Base-by-base conservation (phyloP, 306 rosid species). In the Inga leiocalycina region DNA sequence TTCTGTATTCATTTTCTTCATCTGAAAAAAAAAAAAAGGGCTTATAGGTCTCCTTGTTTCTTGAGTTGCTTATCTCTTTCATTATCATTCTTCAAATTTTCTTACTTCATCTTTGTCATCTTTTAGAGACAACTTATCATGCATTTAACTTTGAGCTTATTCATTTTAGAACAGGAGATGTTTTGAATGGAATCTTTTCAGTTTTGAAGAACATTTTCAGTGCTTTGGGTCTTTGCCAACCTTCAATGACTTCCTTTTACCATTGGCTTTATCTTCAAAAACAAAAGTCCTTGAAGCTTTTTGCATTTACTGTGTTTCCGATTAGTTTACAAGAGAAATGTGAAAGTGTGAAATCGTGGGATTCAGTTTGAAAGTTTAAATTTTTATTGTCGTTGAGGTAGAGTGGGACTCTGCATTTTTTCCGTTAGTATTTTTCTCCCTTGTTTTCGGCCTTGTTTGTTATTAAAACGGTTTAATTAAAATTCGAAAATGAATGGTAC, bases 331-430 rank as follows among this genome's bases (percentile, higher is more conserved):
- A 8, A 41, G 34, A 41, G 74, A 41, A 45, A 74, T 12, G 71
- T 69, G 59, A 45, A 74, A 48, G 71, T 69, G 59, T 51, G 27
- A 84, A 83, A 86, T 62, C 32, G 35, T 32, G 43, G 43, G 22
- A 65, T 65, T 13, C 37, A 37, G 80, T 74, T 71, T 54, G 44
- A 85, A 85, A 87, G 86, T 72, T 80, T 54, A 76, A 68, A 86
- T 75, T 74, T 83, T 81, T 77, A 82, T 77, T 77, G 69, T 45
- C 64, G 24, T 77, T 74, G 83, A 78, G 84, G 81, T 37, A 70
- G 84, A 46, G 77, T 64, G 64, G 83, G 85, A 56, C 79, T 86
- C 74, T 74, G 69, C 71, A 66, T 14, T 78, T 39, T 76, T 48
- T 70, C 54, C 62, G 78, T 85, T 84, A 19, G 37, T 41, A 24